These are phyloP conservation scores for Hypericum perforatum DNA, from an alignment of 345 rosid genomes.

Conservation along the genomic window DNA sequence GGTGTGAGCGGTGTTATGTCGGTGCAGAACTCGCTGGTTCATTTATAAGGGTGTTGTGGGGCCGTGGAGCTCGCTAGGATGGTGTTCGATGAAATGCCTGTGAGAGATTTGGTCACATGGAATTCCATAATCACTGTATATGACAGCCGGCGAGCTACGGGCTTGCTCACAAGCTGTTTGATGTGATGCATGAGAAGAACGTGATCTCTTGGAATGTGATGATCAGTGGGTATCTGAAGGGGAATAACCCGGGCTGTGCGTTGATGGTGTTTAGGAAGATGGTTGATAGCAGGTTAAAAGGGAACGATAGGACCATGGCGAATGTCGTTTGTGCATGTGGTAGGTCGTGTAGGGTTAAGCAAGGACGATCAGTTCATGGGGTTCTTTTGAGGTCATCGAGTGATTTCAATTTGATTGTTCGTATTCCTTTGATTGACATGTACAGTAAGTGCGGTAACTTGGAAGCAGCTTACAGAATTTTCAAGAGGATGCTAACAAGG, in stretches of 20 bases:
- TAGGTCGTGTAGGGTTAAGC: constrained; percentile 50
- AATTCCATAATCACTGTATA: constrained; percentile 31
- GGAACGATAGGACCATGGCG: constrained; percentile 34
- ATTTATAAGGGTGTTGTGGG: constrained; percentile 36
- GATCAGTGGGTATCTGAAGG: constrained; percentile 43
- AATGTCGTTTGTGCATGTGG: constrained; percentile 44
- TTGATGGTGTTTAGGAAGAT: constrained; percentile 54
- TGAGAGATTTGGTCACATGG: constrained; percentile 47
- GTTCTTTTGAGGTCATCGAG: constrained; percentile 24
- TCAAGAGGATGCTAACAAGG: constrained; percentile 28
- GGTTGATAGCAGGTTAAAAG: constrained; percentile 28
- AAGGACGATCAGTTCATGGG: constrained; percentile 70
- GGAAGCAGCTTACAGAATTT: constrained; percentile 41
- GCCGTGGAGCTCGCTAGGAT: constrained; percentile 26
- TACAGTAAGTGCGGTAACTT: constrained; percentile 51
- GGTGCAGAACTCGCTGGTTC: constrained; percentile 47
- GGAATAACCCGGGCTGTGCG: constrained; percentile 42
- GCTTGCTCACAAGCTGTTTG: constrained; percentile 42
- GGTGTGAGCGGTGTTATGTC: constrained; percentile 40
- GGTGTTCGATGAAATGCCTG: constrained; percentile 42
- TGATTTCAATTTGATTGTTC: constrained; percentile 23
- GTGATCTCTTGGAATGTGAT: constrained; percentile 52
- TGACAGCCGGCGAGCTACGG: constrained; percentile 20
- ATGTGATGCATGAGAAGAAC: constrained; percentile 35
- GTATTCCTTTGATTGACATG: constrained; percentile 54